Percentiles rank a stretch among this genome's conserved stretches.
Conservation (phyloP, 2,329 filamentous ascomycete genomes). For the Mariannaea sp. region DNA sequence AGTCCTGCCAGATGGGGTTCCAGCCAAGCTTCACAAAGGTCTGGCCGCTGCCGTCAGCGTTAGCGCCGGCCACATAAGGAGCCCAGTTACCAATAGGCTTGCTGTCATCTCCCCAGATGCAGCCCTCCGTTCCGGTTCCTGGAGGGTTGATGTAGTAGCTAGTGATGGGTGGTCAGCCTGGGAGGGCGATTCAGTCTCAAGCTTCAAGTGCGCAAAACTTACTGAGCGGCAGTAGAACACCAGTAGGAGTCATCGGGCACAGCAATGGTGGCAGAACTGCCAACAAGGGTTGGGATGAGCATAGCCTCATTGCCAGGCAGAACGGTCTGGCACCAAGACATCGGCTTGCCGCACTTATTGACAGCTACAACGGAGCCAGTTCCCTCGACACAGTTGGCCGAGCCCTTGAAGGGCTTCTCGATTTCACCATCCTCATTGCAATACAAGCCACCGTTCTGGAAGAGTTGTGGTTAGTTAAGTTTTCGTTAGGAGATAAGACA, state of each 20-base stretch:
- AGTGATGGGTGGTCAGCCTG: conserved; percentile 39
- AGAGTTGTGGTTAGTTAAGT: conserved; percentile 18
- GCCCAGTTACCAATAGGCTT: conserved; percentile 76
- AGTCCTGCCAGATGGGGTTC: conserved; percentile 73
- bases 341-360: conserved; percentile 65
- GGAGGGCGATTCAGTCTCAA: conserved; percentile 17
- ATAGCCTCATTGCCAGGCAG: conserved; percentile 80
- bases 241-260: conserved; percentile 74
- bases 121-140: conserved; percentile 66
- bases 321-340: conserved; percentile 81
- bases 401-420: conserved; percentile 69
- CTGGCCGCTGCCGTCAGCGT: conserved; percentile 65
- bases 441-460: conserved; percentile 72
- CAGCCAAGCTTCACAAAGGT: conserved; percentile 78
- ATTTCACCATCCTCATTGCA: conserved; percentile 70
- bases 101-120: conserved; percentile 70
- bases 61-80: conserved; percentile 76
- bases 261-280: conserved; percentile 62
- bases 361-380: conserved; percentile 67
- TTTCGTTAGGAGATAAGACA: too few relatives aligned
- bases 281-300: conserved; percentile 77
- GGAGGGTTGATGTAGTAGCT: conserved; percentile 81
- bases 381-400: conserved; percentile 72
- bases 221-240: conserved; percentile 75
- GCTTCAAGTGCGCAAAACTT: conserved; percentile 42